Conservation (phyloP, 169 alveolate species). For the Plasmodium falciparum region DNA sequence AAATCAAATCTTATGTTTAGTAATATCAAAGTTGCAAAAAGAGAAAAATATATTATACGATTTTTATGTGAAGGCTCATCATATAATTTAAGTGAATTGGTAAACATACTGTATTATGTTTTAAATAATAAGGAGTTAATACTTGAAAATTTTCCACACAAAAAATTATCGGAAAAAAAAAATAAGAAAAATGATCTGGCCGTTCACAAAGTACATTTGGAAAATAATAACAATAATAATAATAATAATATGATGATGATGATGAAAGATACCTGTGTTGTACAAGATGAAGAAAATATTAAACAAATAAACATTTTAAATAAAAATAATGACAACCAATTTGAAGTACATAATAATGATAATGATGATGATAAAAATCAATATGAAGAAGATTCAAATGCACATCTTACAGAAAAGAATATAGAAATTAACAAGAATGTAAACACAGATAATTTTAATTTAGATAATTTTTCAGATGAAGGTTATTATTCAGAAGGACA, state of each 20-base stretch:
- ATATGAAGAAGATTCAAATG: background rate
- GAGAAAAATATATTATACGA: constrained; percentile 56
- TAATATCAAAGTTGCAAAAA: constrained; percentile 28
- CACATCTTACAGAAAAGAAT: background rate
- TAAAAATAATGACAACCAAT: background rate
- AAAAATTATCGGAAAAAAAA: background rate
- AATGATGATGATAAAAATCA: background rate
- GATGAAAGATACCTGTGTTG: background rate
- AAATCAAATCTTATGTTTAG: constrained; percentile 62
- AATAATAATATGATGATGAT: background rate
- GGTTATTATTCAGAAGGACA: constrained; percentile 43
- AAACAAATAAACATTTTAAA: background rate
- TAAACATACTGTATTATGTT: constrained; percentile 43
- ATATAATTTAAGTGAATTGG: constrained; percentile 32
- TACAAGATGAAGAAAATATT: background rate
- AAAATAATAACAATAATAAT: background rate
- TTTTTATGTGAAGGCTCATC: constrained; percentile 66
- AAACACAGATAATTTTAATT: constrained; percentile 2
- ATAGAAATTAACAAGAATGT: background rate
- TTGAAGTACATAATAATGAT: background rate
- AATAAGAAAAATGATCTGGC: no score
- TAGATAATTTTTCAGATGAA: constrained; percentile 67
- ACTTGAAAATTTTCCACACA: constrained; percentile 29
- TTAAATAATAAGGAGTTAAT: constrained; percentile 54
- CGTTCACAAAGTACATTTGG: no score